Base-by-base conservation (phyloP, 106 monocot genomes). In the Amphibolis antarctica region DNA sequence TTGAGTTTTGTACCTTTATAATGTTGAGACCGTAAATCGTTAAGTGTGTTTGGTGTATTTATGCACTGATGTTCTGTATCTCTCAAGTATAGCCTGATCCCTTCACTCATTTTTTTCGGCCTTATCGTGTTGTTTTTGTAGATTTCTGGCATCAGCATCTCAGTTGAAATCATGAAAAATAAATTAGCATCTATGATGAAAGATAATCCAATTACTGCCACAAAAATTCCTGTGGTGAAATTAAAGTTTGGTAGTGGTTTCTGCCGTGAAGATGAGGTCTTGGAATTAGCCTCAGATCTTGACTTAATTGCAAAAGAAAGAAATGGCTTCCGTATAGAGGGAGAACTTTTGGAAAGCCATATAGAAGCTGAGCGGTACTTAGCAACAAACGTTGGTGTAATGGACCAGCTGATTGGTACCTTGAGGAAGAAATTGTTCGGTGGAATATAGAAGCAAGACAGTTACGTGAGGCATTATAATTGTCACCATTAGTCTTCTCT, bases 111-210 rank as follows among this genome's bases (percentile, higher is more conserved):
- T 28, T 23, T 55, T 56, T 7, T 55, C n/a, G 47, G 26, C 5
- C 18, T 62, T 52, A 18, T 45, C 17, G 18, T 76, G 36, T 17
- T 66, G n/a, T 47, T 24, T 55, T 51, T 42, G 6, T 76, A 92
- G 91, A 66, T 79, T 26, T 81, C 79, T 53, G 93, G 88, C 26
- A 72, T 93, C 42, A 42, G 69, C 66, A 69, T 93, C 68, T 68
- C 76, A 26, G 85, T 88, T 49, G 78, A 93, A 68, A 62, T 93
- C 19, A 69, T 83, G 23, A 93, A 93, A 81, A 88, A 93, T 53
- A 93, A 88, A 71, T 26, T 93, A 46, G 77, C 88, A 53, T 78
- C 84, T 49, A 68, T 82, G 17, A 71, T 81, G 78, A 82, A 81
- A 73, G 77, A 74, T 46, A 88, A 82, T 63, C 30, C 85, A 46